phyloP scores from a whole-genome alignment of 2,329 filamentous ascomycete genomes.

The Ceratocystis albifundus region DNA sequence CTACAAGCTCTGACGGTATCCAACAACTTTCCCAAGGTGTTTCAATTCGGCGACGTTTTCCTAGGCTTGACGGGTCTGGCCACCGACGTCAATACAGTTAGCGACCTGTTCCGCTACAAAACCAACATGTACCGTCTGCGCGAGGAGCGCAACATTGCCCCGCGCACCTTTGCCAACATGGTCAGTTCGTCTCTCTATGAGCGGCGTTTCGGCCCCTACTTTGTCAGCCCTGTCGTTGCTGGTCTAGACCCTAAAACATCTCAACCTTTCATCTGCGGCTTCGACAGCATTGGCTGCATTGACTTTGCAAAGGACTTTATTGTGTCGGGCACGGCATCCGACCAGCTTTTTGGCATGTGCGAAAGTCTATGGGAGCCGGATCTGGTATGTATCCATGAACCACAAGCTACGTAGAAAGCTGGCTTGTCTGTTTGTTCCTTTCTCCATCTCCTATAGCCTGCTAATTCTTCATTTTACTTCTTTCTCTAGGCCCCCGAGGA shows the following conservation, averaged over 20 bases:
- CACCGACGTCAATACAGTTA: conserved; percentile 88
- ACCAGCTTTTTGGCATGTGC: conserved; percentile 97
- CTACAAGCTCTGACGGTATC: conserved; percentile 93
- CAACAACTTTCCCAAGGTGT: conserved; percentile 99
- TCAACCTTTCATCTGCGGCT: conserved; percentile 95
- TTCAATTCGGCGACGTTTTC: conserved; percentile 91
- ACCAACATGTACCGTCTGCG: conserved; percentile 99
- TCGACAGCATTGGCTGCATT: conserved; percentile 98
- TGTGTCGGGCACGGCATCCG: conserved; percentile 86
- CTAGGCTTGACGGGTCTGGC: conserved; percentile 92
- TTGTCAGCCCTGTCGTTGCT: conserved; percentile 87
- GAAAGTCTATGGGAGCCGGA: conserved; percentile 97
- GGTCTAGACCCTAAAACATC: conserved; percentile 90
- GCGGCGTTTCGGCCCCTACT: conserved; percentile 90
- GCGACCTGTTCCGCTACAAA: conserved; percentile 98
- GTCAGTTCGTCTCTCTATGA: conserved; percentile 88
- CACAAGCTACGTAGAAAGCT: background rate
- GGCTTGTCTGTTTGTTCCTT: background rate
- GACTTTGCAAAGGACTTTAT: conserved; percentile 99
- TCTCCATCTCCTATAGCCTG: background rate
- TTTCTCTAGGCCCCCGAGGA: conserved; percentile 64
- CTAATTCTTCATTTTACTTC: background rate
- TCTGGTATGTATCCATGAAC: conserved; percentile 52
- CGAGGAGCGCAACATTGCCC: conserved; percentile 92
- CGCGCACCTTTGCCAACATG: conserved; percentile 90